These are phyloP conservation scores for Hymenoscyphus albidus DNA, from an alignment of 2,329 filamentous ascomycete genomes.

Conservation along the genomic window DNA sequence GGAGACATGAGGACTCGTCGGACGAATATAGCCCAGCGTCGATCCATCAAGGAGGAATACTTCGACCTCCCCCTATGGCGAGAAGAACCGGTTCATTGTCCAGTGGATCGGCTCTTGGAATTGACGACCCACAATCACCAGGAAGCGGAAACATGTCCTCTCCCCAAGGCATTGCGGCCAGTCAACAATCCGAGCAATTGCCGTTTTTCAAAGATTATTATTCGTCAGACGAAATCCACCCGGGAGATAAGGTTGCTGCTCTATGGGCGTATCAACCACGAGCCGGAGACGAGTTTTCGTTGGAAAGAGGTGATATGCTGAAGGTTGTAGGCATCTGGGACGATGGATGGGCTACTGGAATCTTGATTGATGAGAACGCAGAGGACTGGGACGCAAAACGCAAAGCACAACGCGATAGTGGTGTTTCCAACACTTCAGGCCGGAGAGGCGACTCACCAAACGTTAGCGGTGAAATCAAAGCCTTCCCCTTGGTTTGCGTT, in stretches of 20 bases:
- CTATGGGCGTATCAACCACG: slow-evolving; percentile 97
- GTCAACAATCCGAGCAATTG: slow-evolving; percentile 91
- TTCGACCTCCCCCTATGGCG: slow-evolving; percentile 55
- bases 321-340: slow-evolving; percentile 99
- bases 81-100: slow-evolving; percentile 87
- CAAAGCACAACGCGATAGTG: slow-evolving; percentile 83
- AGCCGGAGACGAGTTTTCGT: slow-evolving; percentile 84
- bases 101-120: slow-evolving; percentile 71
- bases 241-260: slow-evolving; percentile 82
- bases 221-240: slow-evolving; percentile 91
- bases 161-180: slow-evolving; percentile 72
- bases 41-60: slow-evolving; percentile 51
- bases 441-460: slow-evolving; percentile 62
- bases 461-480: slow-evolving; percentile 82
- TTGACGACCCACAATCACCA: slow-evolving; percentile 69
- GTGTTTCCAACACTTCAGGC: slow-evolving; percentile 77
- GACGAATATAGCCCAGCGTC: slow-evolving; percentile 74
- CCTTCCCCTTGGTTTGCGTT: slow-evolving; percentile 94
- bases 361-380: slow-evolving; percentile 75
- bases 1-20: slow-evolving; percentile 60
- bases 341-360: slow-evolving; percentile 95
- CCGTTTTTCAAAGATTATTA: slow-evolving; percentile 99
- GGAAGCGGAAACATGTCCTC: slow-evolving; percentile 76
- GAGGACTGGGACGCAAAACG: slow-evolving; percentile 83
- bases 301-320: slow-evolving; percentile 95